Evolutionary conservation across 352 stramenopile species (phyloP), one percentile per base, ranked within the genome.

Genomic region (Globisporangium acanthophoron): DNA sequence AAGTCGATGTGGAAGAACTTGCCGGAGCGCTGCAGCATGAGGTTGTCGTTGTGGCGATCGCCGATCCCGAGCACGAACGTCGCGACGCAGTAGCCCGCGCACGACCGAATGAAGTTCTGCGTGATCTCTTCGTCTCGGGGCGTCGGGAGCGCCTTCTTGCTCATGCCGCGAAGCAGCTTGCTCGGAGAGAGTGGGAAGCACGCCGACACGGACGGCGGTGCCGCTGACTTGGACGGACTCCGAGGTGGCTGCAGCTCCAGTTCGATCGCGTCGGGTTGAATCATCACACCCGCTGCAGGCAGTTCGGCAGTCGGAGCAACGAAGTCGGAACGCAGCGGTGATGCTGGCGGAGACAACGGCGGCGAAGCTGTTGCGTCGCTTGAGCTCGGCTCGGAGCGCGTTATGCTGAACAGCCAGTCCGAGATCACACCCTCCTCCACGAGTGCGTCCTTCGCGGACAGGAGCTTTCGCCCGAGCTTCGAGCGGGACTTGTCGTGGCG

Each of bases 1-100:
- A 98, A 98, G 56, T 98, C 95, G 53, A 98, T 98, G 80, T 98
- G 95, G 70, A 98, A 98, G 24, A 98, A 83, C 59, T 95, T 96
- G 0, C 94, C 94, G 5, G 92, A 87, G 18, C 78, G 76, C 62
- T 96, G 96, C 48, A 98, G 69, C 95, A 98, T 98, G 53, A 98
- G 84, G 65, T 98, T 98, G 67, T 98, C 93, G 61, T 96, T 97
- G 71, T 98, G 93, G 7, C 93, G 85, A 56, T 98, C 93, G 8
- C 93, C 93, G 39, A 98, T 93, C 33, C 94, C 93, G 15, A 98
- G 62, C 4, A 98, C 88, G 61, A 96, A 98, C 16, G 90, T 97
- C 11, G 92, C 90, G 2, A 98, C 92, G 55, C 89, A 97, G 69
- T 98, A 98, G 8, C 88, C 92, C 13, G 92, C 92, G 27, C 83